These are phyloP conservation scores for Kodamaea sagamina DNA, from an alignment of 805 yeast species.

Conservation along the genomic window DNA sequence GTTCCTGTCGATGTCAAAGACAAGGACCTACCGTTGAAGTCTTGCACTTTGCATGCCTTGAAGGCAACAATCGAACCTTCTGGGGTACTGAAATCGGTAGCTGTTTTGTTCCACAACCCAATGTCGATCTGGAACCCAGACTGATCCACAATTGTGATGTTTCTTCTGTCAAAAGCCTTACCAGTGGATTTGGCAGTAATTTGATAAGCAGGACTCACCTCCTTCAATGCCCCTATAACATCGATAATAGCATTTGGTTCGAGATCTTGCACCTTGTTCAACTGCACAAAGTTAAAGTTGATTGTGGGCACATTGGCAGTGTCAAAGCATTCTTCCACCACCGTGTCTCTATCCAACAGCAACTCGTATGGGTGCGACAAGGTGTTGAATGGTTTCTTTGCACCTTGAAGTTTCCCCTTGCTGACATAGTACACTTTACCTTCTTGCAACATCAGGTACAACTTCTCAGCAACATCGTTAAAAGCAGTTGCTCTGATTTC, in stretches of 20 bases:
- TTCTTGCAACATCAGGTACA: conserved; percentile 74
- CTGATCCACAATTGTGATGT: conserved; percentile 82
- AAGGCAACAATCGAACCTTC: conserved; percentile 86
- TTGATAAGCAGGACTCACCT: conserved; percentile 72
- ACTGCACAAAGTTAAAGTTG: conserved; percentile 71
- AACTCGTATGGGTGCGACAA: conserved; percentile 89
- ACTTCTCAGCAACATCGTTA: conserved; percentile 80
- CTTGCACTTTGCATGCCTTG: conserved; percentile 87
- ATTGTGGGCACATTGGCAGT: conserved; percentile 71
- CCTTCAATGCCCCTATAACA: conserved; percentile 82
- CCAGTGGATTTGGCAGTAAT: conserved; percentile 87
- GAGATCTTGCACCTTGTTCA: conserved; percentile 63
- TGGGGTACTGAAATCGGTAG: conserved; percentile 70
- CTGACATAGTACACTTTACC: conserved; percentile 87
- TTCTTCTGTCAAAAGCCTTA: conserved; percentile 90
- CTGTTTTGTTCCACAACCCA: conserved; percentile 90
- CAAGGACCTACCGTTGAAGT: conserved; percentile 82
- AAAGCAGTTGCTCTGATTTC: conserved; percentile 96
- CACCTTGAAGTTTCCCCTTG: conserved; percentile 75
- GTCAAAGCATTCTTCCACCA: conserved; percentile 66
- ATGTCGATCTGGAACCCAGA: conserved; percentile 71
- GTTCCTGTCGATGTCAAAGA: conserved; percentile 80
- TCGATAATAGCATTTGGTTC: conserved; percentile 78
- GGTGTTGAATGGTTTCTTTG: conserved; percentile 84
- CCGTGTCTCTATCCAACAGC: conserved; percentile 74